phyloP scores from a whole-genome alignment of 345 rosid genomes.

The Brassica carinata region DNA sequence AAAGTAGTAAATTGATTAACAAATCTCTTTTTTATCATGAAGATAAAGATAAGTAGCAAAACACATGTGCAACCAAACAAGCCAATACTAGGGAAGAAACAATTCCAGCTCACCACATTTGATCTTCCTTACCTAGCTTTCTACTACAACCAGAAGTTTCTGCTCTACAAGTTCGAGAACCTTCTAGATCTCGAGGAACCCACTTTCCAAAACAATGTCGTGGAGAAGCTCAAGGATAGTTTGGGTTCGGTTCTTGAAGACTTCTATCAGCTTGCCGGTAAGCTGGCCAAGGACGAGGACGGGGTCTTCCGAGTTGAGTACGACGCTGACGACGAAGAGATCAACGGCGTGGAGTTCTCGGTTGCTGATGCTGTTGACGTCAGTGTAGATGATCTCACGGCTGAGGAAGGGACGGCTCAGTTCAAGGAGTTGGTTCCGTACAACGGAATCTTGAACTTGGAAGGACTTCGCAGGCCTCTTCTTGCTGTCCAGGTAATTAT shows the following conservation, averaged over 20 bases:
- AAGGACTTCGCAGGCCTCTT: conserved; percentile 71
- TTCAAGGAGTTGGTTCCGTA: conserved; percentile 77
- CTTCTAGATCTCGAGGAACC: conserved; percentile 34
- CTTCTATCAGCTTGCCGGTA: conserved; percentile 83
- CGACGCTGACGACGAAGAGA: conserved; percentile 53
- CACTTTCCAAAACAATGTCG: conserved; percentile 41
- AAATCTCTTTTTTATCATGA: conserved; percentile 20
- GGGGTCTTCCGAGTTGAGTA: conserved; percentile 78
- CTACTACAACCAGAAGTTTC: conserved; percentile 88
- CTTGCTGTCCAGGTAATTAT: conserved; percentile 71
- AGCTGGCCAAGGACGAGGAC: conserved; percentile 78
- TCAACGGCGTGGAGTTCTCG: conserved; percentile 75
- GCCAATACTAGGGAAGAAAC: conserved; percentile 55
- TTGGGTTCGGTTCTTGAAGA: conserved; percentile 66
- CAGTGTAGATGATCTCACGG: conserved; percentile 64
- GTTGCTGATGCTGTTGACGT: conserved; percentile 64
- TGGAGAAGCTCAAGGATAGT: conserved; percentile 75
- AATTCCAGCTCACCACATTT: conserved; percentile 73
- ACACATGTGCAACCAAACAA: conserved; percentile 69
- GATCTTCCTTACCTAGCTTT: conserved; percentile 90
- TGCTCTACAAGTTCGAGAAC: conserved; percentile 57
- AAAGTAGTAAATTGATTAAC: conserved; percentile 2
- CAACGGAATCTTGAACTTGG: conserved; percentile 71
- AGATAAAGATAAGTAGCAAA: conserved; percentile 50
- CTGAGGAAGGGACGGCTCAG: conserved; percentile 54